These are phyloP conservation scores for Cucumis hystrix DNA, from an alignment of 306 rosid species.

Conservation along the genomic window DNA sequence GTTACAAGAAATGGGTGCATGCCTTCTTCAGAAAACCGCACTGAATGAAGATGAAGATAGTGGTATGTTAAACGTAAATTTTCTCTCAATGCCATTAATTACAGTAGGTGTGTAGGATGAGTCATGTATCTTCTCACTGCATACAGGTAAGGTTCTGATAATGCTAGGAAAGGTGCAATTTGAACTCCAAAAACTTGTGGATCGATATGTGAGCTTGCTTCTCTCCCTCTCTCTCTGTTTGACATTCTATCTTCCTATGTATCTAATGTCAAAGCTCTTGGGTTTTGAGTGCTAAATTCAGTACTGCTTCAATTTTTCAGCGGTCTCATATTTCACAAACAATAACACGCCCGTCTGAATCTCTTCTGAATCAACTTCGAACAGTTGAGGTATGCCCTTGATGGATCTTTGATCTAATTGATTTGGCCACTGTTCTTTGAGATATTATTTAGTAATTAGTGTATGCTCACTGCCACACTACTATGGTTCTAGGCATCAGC, in stretches of 20 bases:
- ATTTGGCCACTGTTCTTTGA: conserved; percentile 4
- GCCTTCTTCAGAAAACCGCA: conserved; percentile 94
- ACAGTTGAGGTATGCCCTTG: conserved; percentile 68
- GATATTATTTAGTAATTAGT: background rate
- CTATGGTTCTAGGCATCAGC: background rate
- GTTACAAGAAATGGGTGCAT: conserved; percentile 73
- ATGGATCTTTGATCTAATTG: background rate
- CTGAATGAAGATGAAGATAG: conserved; percentile 77
- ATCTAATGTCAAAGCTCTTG: background rate
- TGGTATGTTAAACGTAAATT: conserved; percentile 29
- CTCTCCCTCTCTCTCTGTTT: conserved; percentile 3
- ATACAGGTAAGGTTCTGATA: conserved; percentile 65
- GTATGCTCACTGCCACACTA: background rate
- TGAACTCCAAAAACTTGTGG: conserved; percentile 69
- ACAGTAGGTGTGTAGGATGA: background rate
- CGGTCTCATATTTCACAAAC: conserved; percentile 85
- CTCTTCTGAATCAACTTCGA: conserved; percentile 92
- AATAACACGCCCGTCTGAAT: conserved; percentile 80
- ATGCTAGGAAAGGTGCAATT: conserved; percentile 75
- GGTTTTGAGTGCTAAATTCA: background rate
- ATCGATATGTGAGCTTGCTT: conserved; percentile 48
- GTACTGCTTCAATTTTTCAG: conserved; percentile 34
- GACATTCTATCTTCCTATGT: background rate
- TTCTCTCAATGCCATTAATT: background rate
- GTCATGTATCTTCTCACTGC: background rate